phyloP scores from a whole-genome alignment of 2,329 filamentous ascomycete species.

The Thermothelomyces thermophilus region DNA sequence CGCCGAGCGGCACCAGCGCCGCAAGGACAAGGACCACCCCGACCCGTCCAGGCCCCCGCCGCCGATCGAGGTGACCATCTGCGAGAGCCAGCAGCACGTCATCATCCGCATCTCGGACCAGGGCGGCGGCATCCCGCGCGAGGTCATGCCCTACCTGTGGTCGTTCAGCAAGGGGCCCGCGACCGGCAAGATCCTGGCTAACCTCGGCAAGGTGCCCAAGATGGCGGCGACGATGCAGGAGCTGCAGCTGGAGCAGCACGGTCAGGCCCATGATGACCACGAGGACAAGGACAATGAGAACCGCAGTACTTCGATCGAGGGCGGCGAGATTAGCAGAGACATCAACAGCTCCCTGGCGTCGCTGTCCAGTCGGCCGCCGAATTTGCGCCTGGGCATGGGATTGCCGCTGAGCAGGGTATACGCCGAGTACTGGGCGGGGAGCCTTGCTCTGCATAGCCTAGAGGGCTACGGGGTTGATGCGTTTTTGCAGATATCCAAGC shows the following conservation, averaged over 20 bases:
- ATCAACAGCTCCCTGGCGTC: conserved; percentile 63
- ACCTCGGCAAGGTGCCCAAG: conserved; percentile 78
- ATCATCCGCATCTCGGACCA: conserved; percentile 95
- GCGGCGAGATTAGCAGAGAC: conserved; percentile 30
- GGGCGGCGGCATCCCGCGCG: conserved; percentile 81
- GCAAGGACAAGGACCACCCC: conserved; percentile 23
- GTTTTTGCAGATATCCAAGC: conserved; percentile 90
- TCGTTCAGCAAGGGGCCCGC: conserved; percentile 92
- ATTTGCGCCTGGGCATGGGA: conserved; percentile 85
- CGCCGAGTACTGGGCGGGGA: conserved; percentile 96
- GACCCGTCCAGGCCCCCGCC: conserved; percentile 41
- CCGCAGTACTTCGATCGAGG: conserved; percentile 28
- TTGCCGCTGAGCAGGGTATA: conserved; percentile 90
- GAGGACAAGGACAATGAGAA: background rate
- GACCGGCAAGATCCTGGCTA: conserved; percentile 69
- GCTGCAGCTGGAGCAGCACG: conserved; percentile 44
- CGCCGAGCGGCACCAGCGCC: conserved; percentile 61
- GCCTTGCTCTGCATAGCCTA: conserved; percentile 80
- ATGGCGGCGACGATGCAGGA: conserved; percentile 94
- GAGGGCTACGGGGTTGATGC: conserved; percentile 95
- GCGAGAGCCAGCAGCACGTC: conserved; percentile 88
- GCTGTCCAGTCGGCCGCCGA: conserved; percentile 74
- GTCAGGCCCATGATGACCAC: background rate
- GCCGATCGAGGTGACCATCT: conserved; percentile 89
- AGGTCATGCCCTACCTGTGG: conserved; percentile 86